Conservation (phyloP, 1,284 basidiomycete species). For the Tylopilus sp. region DNA sequence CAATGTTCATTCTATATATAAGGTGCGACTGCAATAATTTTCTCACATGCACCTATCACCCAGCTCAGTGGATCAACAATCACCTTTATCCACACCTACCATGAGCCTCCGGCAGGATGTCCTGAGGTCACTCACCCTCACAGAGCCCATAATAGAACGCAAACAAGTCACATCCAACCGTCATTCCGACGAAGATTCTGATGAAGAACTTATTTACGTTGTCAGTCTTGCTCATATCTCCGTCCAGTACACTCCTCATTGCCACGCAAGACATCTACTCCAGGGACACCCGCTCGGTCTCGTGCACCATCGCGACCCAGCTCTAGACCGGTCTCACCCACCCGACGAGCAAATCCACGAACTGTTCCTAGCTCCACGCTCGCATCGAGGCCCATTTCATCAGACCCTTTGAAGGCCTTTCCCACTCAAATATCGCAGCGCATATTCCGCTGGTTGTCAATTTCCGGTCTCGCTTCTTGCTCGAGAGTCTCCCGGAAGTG, state of each 20-base stretch:
- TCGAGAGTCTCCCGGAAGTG: conserved; percentile 81
- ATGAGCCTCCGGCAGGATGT: conserved; percentile 77
- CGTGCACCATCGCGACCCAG: conserved; percentile 46
- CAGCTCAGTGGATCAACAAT: too few relatives aligned
- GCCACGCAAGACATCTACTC: conserved; percentile 55
- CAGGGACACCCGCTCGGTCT: conserved; percentile 65
- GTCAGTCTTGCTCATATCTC: conserved; percentile 42
- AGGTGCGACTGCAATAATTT: too few relatives aligned
- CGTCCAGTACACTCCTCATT: conserved; percentile 1
- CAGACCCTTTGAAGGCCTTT: conserved; percentile 66
- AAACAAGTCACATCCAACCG: conserved; percentile 13
- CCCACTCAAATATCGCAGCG: conserved; percentile 78
- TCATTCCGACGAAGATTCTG: conserved; percentile 49
- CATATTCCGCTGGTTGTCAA: conserved; percentile 66
- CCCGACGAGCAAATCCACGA: conserved; percentile 45
- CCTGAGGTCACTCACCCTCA: conserved; percentile 51
- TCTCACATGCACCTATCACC: too few relatives aligned
- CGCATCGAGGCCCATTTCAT: conserved; percentile 32
- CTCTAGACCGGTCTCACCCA: conserved; percentile 59
- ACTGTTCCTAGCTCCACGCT: conserved; percentile 9
- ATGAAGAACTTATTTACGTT: conserved; percentile 74
- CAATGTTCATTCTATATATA: too few relatives aligned
- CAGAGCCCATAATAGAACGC: conserved; percentile 22
- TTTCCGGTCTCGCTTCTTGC: conserved; percentile 69
- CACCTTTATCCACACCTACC: too few relatives aligned